Base-by-base conservation (phyloP, 495 filamentous ascomycete species). In the Rostrohypoxylon terebratum region DNA sequence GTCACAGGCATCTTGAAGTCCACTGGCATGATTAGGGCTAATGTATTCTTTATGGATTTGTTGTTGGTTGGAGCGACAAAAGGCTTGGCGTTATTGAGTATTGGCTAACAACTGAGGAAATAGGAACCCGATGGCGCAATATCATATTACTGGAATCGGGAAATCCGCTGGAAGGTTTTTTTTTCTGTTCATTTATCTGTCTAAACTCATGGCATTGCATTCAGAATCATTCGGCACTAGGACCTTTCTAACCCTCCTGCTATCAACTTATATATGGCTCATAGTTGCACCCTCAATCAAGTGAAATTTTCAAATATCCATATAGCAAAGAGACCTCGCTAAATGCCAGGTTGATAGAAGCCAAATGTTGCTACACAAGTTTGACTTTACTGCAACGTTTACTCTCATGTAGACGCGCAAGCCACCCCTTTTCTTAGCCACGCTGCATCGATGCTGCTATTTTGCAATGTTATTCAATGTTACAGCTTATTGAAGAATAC, bases 1-100 rank as follows among this genome's bases (percentile, higher is more conserved):
- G 77, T 82, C 84, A 23, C 93, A 92, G 20, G 18, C 42, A 31
- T 51, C 57, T 59, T 73, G 34, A 68, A 18, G 23, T 45, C n/a
- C n/a, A n/a, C n/a, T n/a, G n/a, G 21, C 6, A 59, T 69, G 13
- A 5, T 44, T 20, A 10, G 4, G 9, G 9, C 9, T 42, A 4
- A 9, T 28, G 57, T 38, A 7, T 1, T 36, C 60, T 47, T 28
- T 44, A 23, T 16, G 23, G 16, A 34, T 51, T 25, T 44, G 20
- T 20, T 13, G 33, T 42, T 2, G 42, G 13, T 47, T 8, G 34
- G 55, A 59, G 20, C 3, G 31, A 31, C 51, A 36, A n/a, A 50
- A 34, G 8, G 34, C 53, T 10, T 25, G 65, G 70, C 60, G 65
- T 65, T 69, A 44, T 61, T 75, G 63, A 72, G 28, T 25, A 63